These are phyloP conservation scores for Grosmannia penicillata DNA, from an alignment of 2,329 filamentous ascomycete genomes.

Conservation along the genomic window DNA sequence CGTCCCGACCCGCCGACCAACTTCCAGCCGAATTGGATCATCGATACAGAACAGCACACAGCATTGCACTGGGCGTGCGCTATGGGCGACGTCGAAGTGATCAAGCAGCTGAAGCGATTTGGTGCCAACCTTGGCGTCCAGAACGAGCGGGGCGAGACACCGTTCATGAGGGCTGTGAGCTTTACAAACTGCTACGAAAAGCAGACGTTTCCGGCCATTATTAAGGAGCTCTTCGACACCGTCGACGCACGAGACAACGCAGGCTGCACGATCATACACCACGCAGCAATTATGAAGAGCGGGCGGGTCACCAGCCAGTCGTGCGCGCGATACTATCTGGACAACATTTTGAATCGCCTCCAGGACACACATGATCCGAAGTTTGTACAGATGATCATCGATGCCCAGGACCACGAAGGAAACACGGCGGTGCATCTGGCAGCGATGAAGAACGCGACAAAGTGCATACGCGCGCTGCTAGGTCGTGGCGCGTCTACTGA, in stretches of 20 bases:
- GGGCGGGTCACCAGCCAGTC: slow-evolving; percentile 71
- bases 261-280: slow-evolving; percentile 82
- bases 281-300: slow-evolving; percentile 78
- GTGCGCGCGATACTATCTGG: slow-evolving; percentile 84
- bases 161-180: slow-evolving; percentile 83
- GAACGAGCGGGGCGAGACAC: slow-evolving; percentile 68
- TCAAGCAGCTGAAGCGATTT: slow-evolving; percentile 72
- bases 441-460: slow-evolving; percentile 72
- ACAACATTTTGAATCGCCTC: slow-evolving; percentile 78
- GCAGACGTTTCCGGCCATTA: slow-evolving; percentile 71
- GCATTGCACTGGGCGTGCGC: slow-evolving; percentile 94
- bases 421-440: slow-evolving; percentile 70
- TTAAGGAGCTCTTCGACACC: slow-evolving; percentile 71
- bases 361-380: slow-evolving; percentile 61
- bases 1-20: slow-evolving; percentile 68
- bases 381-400: slow-evolving; percentile 64
- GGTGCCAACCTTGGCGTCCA: slow-evolving; percentile 59
- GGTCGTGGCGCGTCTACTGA: slow-evolving; percentile 71
- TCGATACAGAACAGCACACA: slow-evolving; percentile 84
- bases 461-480: slow-evolving; percentile 70
- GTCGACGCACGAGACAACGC: slow-evolving; percentile 66
- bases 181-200: slow-evolving; percentile 98
- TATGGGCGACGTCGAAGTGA: slow-evolving; percentile 90
- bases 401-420: slow-evolving; percentile 70
- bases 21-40: slow-evolving; percentile 81